Evolutionary conservation across 768 basidiomycete genomes (phyloP), one percentile per base, ranked within the genome.

Genomic region (Obba rivulosa): DNA sequence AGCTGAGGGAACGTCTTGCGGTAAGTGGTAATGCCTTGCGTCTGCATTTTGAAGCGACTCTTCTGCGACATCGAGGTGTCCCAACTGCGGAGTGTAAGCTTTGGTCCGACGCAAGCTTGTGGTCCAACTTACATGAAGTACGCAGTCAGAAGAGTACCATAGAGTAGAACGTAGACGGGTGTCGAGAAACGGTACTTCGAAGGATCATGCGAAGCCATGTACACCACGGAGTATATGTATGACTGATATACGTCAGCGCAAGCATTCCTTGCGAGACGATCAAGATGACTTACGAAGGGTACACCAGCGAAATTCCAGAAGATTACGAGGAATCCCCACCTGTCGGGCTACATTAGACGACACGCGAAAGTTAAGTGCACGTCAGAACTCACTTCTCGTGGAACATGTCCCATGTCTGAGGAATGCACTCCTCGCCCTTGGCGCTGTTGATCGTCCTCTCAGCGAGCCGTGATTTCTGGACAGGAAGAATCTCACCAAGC

Each of bases 351-450:
- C 20, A 11, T 14, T 59, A 25, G 43, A 43, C 4, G 40, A 5
- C 44, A 43, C 24, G 50, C 20, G 13, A 39, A 46, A 24, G 0
- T 20, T 24, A 22, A 49, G 36, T 53, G 17, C 13, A 50, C 7
- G 20, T 18, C 22, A 45, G 41, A 24, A 31, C 74, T 53, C 69
- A 87, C 78, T 99, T 99, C 63, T 99, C 95, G 59, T 95, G 91
- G 73, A 85, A 96, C 92, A 99, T 99, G 60, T 97, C 96, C 95
- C 96, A 98, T 2, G 92, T 94, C 66, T 95, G 91, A 5, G 92
- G 91, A 53, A 94, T 92, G 59, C 89, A 92, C 61, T 95, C 92
- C 60, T 95, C 93, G 36, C 87, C 93, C 66, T 96, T 96, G 51
- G 79, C 88, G 61, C 87, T 89, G 48, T 14, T 28, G 35, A 28